Percentiles rank a stretch among this genome's conserved stretches.
These are phyloP conservation scores for Fusarium aywerte DNA, from an alignment of 2,329 filamentous ascomycete species.

Conservation along the genomic window DNA sequence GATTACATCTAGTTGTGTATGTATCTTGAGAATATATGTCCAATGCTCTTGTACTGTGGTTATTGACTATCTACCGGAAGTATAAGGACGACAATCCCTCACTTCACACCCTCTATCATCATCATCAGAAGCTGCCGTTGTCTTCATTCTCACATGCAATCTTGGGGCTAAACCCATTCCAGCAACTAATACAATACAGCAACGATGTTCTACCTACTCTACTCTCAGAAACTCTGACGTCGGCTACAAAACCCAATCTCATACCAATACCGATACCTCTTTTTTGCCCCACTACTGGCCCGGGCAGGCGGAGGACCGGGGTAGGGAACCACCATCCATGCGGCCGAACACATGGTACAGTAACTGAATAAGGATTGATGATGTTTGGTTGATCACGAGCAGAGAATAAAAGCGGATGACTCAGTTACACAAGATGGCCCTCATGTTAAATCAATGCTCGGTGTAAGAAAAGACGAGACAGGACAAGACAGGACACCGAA, in stretches of 20 bases:
- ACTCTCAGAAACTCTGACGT: conserved; percentile 33
- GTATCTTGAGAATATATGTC: neutral
- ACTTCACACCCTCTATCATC: conserved; percentile 21
- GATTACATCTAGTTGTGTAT: neutral
- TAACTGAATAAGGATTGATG: accelerated
- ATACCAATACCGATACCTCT: neutral
- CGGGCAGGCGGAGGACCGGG: conserved; percentile 47
- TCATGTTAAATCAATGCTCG: conserved; percentile 4
- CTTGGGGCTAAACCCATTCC: neutral
- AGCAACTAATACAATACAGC: no score
- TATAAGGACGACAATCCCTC: neutral
- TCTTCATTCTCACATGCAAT: conserved; percentile 24
- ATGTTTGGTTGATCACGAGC: conserved; percentile 21
- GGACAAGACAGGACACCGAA: no score
- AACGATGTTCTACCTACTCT: no score
- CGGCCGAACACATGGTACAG: conserved; percentile 35
- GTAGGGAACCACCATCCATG: conserved; percentile 40
- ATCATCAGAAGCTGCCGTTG: neutral
- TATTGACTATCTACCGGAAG: neutral
- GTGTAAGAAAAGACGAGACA: conserved; percentile 1
- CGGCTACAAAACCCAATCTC: conserved; percentile 2
- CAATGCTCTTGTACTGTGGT: neutral
- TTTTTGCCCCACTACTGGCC: conserved; percentile 35
- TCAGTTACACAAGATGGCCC: neutral
- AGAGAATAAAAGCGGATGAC: neutral